These are phyloP conservation scores for Pseudogymnoascus sp. DNA, from an alignment of 2,329 filamentous ascomycete genomes.

Conservation along the genomic window DNA sequence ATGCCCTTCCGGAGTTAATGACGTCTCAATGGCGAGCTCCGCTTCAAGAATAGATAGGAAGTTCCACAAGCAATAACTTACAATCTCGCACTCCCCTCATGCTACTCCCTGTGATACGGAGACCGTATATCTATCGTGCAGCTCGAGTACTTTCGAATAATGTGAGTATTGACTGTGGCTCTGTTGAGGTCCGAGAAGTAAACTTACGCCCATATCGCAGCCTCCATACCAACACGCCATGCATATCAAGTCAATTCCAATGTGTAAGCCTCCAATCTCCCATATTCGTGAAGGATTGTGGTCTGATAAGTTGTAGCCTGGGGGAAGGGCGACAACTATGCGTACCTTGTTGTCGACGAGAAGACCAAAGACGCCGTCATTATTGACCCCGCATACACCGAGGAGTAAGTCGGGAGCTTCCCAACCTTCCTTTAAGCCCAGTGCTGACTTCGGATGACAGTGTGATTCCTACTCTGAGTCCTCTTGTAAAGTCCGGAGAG, in stretches of 20 bases:
- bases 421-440: neutral
- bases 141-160: neutral
- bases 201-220: neutral
- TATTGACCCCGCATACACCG: constrained; percentile 71
- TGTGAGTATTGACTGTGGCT: neutral
- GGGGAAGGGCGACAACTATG: constrained; percentile 73
- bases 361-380: constrained; percentile 70
- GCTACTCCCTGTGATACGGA: neutral
- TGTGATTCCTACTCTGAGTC: constrained; percentile 58
- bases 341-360: constrained; percentile 72
- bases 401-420: constrained; percentile 49
- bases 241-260: constrained; percentile 83
- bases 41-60: neutral
- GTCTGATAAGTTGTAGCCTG: constrained; percentile 46
- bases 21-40: neutral
- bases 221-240: constrained; percentile 38
- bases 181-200: neutral
- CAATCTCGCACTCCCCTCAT: neutral
- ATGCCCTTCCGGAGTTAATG: neutral
- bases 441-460: constrained; percentile 29
- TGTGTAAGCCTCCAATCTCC: constrained; percentile 54
- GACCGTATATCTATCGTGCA: neutral
- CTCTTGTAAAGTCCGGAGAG: constrained; percentile 59
- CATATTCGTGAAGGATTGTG: constrained; percentile 10
- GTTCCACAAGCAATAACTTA: constrained; percentile 7